Evolutionary conservation across 1,284 basidiomycete species (phyloP).

Genomic region (Rhodofomes roseus): DNA sequence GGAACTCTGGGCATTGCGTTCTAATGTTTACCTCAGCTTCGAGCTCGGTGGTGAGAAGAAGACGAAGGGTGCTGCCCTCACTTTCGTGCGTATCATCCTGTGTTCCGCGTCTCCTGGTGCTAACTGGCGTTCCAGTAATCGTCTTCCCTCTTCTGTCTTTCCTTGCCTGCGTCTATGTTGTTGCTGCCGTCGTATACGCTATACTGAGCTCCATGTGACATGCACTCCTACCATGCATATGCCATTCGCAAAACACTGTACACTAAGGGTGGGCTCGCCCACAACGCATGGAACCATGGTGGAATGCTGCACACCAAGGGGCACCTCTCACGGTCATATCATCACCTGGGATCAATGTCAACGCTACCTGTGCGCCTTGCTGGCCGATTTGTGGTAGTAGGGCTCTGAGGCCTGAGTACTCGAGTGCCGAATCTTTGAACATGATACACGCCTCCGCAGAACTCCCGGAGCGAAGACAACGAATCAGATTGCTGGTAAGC

Average conservation of each 20-base stretch:
- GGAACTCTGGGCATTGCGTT: background rate
- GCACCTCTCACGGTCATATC: too few species aligned
- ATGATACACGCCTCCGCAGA: too few species aligned
- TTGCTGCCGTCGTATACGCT: slow-evolving; percentile 13
- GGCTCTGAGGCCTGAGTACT: too few species aligned
- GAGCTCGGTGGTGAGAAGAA: slow-evolving; percentile 99
- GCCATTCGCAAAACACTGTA: slow-evolving; percentile 8
- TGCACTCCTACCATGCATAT: slow-evolving; percentile 18
- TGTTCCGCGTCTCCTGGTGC: slow-evolving; percentile 9
- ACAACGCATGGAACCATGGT: background rate
- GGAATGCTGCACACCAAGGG: background rate
- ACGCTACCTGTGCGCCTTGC: too few species aligned
- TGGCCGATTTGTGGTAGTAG: too few species aligned
- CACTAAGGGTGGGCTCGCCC: background rate
- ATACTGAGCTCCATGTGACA: slow-evolving; percentile 25
- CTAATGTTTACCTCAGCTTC: slow-evolving; percentile 59
- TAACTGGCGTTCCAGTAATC: slow-evolving; percentile 16
- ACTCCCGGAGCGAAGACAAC: background rate
- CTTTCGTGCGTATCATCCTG: slow-evolving; percentile 65
- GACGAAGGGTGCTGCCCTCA: slow-evolving; percentile 94
- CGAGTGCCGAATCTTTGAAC: too few species aligned
- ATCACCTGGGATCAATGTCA: too few species aligned
- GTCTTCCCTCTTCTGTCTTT: slow-evolving; percentile 12
- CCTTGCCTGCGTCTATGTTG: slow-evolving; percentile 5
- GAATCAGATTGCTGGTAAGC: background rate